Evolutionary conservation across 306 rosid genomes (phyloP).

Genomic region (Rubus parviflorus): DNA sequence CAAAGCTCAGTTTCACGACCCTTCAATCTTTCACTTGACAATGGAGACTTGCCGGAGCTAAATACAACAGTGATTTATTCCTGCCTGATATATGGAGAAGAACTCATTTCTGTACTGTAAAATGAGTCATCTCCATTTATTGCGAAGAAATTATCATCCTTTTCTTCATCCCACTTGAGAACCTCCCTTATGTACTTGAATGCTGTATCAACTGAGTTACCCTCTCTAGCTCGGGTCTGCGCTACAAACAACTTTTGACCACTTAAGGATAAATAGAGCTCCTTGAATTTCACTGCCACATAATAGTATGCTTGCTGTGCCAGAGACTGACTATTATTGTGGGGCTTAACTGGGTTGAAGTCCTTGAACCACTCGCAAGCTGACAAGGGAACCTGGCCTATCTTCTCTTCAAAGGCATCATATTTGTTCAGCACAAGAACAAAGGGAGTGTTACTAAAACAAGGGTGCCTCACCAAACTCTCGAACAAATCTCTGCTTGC

Average conservation of each 20-base stretch:
- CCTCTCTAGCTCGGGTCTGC: slow-evolving; percentile 67
- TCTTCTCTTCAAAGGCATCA: slow-evolving; percentile 78
- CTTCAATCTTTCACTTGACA: slow-evolving; percentile 12
- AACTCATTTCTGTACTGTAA: slow-evolving; percentile 72
- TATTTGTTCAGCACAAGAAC: slow-evolving; percentile 76
- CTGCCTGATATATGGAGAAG: slow-evolving; percentile 54
- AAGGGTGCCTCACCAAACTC: slow-evolving; percentile 72
- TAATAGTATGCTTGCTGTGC: slow-evolving; percentile 82
- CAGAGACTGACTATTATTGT: slow-evolving; percentile 55
- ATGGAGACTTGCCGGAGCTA: slow-evolving; percentile 15
- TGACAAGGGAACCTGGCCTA: slow-evolving; percentile 60
- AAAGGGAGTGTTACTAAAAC: slow-evolving; percentile 69
- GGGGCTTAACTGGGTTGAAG: slow-evolving; percentile 72
- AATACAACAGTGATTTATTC: slow-evolving; percentile 41
- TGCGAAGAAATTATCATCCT: slow-evolving; percentile 57
- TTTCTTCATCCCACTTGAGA: slow-evolving; percentile 83
- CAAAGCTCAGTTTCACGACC: neutral
- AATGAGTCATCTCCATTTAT: slow-evolving; percentile 62
- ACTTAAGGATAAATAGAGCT: slow-evolving; percentile 59
- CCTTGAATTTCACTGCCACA: slow-evolving; percentile 81
- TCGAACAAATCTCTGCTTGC: slow-evolving; percentile 75
- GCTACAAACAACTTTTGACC: slow-evolving; percentile 69
- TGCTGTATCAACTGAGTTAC: slow-evolving; percentile 65
- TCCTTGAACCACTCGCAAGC: slow-evolving; percentile 82
- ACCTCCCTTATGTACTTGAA: slow-evolving; percentile 78